Base-by-base conservation (phyloP, 495 filamentous ascomycete species). In the Xanthoparmelia taractica region DNA sequence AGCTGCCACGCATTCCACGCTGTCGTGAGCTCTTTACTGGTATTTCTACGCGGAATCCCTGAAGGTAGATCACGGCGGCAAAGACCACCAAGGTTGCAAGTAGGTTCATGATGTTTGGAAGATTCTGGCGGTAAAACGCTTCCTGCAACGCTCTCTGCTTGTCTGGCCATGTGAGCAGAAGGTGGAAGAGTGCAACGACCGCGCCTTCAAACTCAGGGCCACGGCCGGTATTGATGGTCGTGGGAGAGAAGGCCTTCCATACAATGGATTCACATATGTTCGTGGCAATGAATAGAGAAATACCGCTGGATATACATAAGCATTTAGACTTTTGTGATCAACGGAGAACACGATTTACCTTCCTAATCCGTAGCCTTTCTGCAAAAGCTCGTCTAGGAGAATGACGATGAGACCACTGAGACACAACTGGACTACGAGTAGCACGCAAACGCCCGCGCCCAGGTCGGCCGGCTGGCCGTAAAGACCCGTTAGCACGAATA, bases 231-330 rank as follows among this genome's bases (percentile, higher is more conserved):
- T 99, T 99, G 79, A 99, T 96, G 72, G 94, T 97, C 20, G 95
- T 99, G 34, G 95, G 95, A 60, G 92, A 96, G 82, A 97, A 97
- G 25, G 95, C 95, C 82, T 96, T 96, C 95, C 95, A 99, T 76
- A 99, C 87, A 74, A 99, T 99, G 40, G 92, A 96, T 79, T 99
- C 95, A 87, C 95, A 99, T 79, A 99, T 97, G 84, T 97, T 97
- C 80, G 95, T 99, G 61, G 95, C 95, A 74, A 99, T 99, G 85
- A 99, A 99, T 61, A 99, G 87, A 52, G 92, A 96, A 76, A 99
- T 99, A 78, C 95, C 95, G 20, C 50, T 54, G 20, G 6, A 33
- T 27, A 18, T 12, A 4, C 27, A 33, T 54, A 8, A 54, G 29
- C 27, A 54, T 18, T 8, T 20, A 5, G 50, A 33, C 50, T 12